Conservation (phyloP, 805 yeast species). For the Hanseniaspora vineae region DNA sequence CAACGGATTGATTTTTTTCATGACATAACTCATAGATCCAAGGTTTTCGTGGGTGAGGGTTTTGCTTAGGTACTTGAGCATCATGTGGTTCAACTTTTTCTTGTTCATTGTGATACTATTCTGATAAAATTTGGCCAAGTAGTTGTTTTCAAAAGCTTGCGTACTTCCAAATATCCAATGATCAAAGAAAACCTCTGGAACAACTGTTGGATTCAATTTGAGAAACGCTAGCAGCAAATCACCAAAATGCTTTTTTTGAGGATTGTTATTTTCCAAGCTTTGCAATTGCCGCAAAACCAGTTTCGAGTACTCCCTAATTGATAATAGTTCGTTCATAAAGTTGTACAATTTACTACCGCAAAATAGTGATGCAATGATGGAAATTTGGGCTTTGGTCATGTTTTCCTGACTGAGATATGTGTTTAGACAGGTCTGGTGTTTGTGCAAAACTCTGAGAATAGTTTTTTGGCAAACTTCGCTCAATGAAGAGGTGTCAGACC, state of each 20-base stretch:
- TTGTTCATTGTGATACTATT: not conserved
- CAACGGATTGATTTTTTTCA: constrained; percentile 1
- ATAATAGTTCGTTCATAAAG: constrained; percentile 9
- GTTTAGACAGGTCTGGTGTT: not conserved
- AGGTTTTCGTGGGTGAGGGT: not conserved
- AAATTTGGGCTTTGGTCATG: constrained; percentile 3
- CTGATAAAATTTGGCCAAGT: constrained; percentile 1
- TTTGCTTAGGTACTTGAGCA: not conserved
- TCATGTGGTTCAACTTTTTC: not conserved
- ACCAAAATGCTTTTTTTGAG: not conserved
- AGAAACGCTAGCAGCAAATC: constrained; percentile 1
- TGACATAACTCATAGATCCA: not conserved
- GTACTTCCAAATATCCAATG: not conserved
- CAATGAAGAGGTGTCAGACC: not conserved
- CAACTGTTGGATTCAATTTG: not conserved
- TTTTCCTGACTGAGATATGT: not conserved
- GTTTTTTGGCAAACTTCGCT: not conserved
- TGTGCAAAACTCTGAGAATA: not conserved
- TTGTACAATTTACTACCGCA: constrained; percentile 25
- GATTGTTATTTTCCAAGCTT: not conserved
- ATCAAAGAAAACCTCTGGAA: not conserved
- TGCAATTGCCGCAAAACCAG: not conserved
- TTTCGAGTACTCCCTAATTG: constrained; percentile 13
- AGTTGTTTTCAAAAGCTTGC: not conserved
- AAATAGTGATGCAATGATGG: constrained; percentile 11